Base-by-base conservation (phyloP, 148 eudicot genomes). In the Rhododendron ovatum region DNA sequence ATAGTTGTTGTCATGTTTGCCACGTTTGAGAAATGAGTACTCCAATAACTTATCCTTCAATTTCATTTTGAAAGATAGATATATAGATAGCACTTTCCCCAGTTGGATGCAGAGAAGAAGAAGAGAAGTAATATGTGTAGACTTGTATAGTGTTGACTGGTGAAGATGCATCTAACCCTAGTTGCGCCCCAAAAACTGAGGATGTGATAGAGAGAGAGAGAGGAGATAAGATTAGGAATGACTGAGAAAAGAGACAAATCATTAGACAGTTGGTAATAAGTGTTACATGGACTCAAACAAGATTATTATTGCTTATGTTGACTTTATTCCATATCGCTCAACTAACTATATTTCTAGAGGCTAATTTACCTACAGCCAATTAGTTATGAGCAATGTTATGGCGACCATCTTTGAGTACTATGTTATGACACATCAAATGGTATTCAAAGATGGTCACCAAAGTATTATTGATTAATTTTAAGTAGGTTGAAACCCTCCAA, bases 21-120 rank as follows among this genome's bases (percentile, higher is more conserved):
- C 79, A 75, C n/a, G 47, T 75, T 69, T 59, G 65, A 59, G 43
- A 15, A 9, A 15, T 35, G 18, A 17, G 10, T 20, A 39, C 48
- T 37, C 47, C 48, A 74, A 6, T 39, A 45, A 43, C 6, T 45
- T 22, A 41, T 43, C 30, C 28, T 10, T 18, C 3, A 2, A 59
- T 22, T 22, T 22, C n/a, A n/a, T n/a, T 12, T 69, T 15, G 3
- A 33, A 30, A 1, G 37, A 33, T 1, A 6, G 41, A 33, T 78
- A n/a, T n/a, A 22, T 39, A 41, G 53, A 78, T 78, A 78, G 14
- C 81, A 78, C 81, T 78, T 45, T 22, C 81, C 81, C 53, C 81
- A 78, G 81, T 78, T 22, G 81, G 81, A 24, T 43, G 53, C n/a
- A 43, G 80, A 76, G n/a, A 5, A 37, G 41, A 37, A 76, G n/a